Percentiles rank a stretch among this genome's conserved stretches.
These are phyloP conservation scores for Colletotrichum tamarilloi DNA, from an alignment of 2,329 filamentous ascomycete genomes.

Conservation along the genomic window DNA sequence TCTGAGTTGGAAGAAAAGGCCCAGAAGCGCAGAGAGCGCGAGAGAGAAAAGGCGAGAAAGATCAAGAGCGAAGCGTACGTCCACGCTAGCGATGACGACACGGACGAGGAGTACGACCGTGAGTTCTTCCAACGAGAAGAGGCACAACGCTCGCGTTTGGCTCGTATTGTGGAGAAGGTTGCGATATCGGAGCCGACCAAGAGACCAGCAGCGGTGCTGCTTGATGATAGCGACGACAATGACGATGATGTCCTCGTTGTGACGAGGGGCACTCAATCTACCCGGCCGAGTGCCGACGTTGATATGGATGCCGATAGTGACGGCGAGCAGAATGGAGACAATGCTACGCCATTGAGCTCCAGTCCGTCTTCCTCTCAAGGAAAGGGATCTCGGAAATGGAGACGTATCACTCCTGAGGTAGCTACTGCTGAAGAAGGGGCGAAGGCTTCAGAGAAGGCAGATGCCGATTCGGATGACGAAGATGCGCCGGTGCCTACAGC, in stretches of 20 bases:
- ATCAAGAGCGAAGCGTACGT: conserved; percentile 90
- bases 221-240: conserved; percentile 41
- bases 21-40: conserved; percentile 70
- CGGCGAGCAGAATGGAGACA: background rate
- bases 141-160: conserved; percentile 50
- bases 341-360: conserved; percentile 17
- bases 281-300: conserved; percentile 36
- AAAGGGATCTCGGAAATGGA: conserved; percentile 24
- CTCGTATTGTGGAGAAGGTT: conserved; percentile 49
- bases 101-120: conserved; percentile 77
- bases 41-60: conserved; percentile 80
- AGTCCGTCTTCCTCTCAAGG: conserved; percentile 30
- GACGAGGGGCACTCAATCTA: conserved; percentile 36
- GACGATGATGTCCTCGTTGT: conserved; percentile 33
- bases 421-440: background rate
- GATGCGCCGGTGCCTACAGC: conserved; percentile 50
- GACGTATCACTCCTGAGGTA: conserved; percentile 7
- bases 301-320: conserved; percentile 41
- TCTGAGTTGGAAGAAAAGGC: conserved; percentile 74
- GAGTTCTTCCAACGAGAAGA: conserved; percentile 85
- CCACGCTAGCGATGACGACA: conserved; percentile 87
- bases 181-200: conserved; percentile 39
- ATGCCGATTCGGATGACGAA: conserved; percentile 48
- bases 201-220: conserved; percentile 40
- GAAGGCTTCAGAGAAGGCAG: conserved; percentile 36